These are phyloP conservation scores for Trametes cubensis DNA, from an alignment of 768 basidiomycete species.

Conservation along the genomic window DNA sequence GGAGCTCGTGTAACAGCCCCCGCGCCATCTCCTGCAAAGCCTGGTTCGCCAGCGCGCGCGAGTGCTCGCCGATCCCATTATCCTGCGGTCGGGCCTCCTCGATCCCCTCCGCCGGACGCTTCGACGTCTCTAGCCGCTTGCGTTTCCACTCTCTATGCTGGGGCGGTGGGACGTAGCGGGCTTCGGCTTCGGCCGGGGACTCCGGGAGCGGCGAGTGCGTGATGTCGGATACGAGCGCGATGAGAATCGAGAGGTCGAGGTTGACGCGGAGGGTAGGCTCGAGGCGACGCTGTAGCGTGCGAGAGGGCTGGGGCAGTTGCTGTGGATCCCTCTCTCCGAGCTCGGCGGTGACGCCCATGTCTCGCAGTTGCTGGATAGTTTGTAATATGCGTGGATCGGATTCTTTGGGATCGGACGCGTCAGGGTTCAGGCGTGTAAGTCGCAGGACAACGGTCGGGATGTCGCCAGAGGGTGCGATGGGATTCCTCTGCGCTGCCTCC, in stretches of 20 bases:
- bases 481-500: conserved; percentile 62
- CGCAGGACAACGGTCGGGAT: conserved; percentile 60
- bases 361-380: conserved; percentile 57
- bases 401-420: conserved; percentile 33
- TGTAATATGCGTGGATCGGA: conserved; percentile 59
- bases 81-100: conserved; percentile 5
- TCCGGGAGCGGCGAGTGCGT: conserved; percentile 46
- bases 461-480: conserved; percentile 38
- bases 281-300: conserved; percentile 22
- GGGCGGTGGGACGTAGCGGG: conserved; percentile 63
- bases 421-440: conserved; percentile 68
- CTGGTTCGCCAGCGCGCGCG: conserved; percentile 72
- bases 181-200: conserved; percentile 57
- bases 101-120: not conserved
- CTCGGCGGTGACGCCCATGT: conserved; percentile 68
- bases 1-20: conserved; percentile 64
- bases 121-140: conserved; percentile 13
- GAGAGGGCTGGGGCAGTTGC: not conserved
- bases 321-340: conserved; percentile 55
- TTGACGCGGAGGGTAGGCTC: conserved; percentile 68
- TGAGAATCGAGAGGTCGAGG: conserved; percentile 81
- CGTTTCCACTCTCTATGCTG: conserved; percentile 64
- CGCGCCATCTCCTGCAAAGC: conserved; percentile 73
- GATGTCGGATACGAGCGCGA: conserved; percentile 51
- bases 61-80: conserved; percentile 50